Evolutionary conservation across 805 yeast species (phyloP), one percentile per base, ranked within the genome.

Genomic region (Kurtzmaniella fragi): DNA sequence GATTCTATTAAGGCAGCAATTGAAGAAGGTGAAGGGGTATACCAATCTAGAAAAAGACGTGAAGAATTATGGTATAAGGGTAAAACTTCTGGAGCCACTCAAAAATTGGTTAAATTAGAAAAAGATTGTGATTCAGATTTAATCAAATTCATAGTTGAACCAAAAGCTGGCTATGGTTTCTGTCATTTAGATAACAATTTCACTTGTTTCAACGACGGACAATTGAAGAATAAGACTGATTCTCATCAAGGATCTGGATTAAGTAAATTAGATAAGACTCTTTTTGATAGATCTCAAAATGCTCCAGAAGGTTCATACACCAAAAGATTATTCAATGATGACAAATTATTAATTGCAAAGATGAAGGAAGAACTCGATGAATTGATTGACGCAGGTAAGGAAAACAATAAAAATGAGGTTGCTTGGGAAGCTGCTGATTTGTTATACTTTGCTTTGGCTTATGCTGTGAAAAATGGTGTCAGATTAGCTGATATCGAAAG

Each of bases 341-440:
- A 78, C 31, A 73, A 70, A 17, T 70, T 93, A 37, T 72, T 93
- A 49, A 69, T 73, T 41, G 96, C 98, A 17, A 87, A 93, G 70
- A 82, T 93, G 64, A 79, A 80, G 60, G 99, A 93, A 66, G 99
- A 93, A 64, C 95, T 96, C 32, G 97, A 91, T 54, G 99, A 93
- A 62, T 76, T 93, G 45, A 79, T 89, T 26, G 96, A 89, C 42
- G 98, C 99, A 13, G 71, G 70, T 11, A 49, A 48, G 10, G 55
- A 54, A 35, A 49, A 53, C 27, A 39, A 45, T 15, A 52, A 48
- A 35, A 52, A 56, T 26, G 70, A 91, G 41, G 75, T 88, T 39
- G 84, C 98, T 0, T 93, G 96, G 96, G 99, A 93, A 66, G 91
- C 95, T 38, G 99, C 99, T 7, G 99, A 93, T 60, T 71, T 93